Conservation (phyloP, 768 basidiomycete species). For the Coprinopsis marcescibilis region DNA sequence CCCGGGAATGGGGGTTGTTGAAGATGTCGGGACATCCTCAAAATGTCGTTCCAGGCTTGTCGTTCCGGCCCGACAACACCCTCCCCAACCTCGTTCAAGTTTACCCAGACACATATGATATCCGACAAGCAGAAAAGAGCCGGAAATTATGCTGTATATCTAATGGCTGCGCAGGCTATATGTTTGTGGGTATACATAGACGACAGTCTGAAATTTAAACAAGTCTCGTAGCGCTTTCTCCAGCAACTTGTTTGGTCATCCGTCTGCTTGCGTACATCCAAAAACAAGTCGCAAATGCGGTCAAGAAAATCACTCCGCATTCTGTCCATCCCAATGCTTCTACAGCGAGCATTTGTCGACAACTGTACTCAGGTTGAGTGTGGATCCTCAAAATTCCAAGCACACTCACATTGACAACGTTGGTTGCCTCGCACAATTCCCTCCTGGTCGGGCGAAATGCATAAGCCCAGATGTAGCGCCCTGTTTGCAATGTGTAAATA, state of each 20-base stretch:
- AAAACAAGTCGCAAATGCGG: slow-evolving; percentile 47
- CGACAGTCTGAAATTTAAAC: no score
- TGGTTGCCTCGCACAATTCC: slow-evolving; percentile 48
- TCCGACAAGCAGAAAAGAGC: no score
- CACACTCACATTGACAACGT: slow-evolving; percentile 46
- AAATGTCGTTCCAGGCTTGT: no score
- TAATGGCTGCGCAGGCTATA: no score
- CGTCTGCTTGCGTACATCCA: slow-evolving; percentile 27
- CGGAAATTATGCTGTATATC: no score
- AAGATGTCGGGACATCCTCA: no score
- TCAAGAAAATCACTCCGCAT: slow-evolving; percentile 53
- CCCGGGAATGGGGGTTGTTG: no score
- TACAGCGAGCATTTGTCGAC: slow-evolving; percentile 67
- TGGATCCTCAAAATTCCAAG: slow-evolving; percentile 8
- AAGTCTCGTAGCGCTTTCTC: slow-evolving; percentile 22
- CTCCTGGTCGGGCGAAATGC: slow-evolving; percentile 56
- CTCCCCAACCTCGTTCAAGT: no score
- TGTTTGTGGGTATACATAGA: no score
- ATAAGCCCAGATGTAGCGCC: slow-evolving; percentile 64
- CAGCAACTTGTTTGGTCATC: slow-evolving; percentile 10
- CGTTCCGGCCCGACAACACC: no score
- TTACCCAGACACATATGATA: no score
- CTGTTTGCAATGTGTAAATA: slow-evolving; percentile 28
- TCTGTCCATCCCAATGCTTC: slow-evolving; percentile 76
- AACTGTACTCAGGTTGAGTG: slow-evolving; percentile 31